Percentiles rank a stretch among this genome's conserved stretches.
These are phyloP conservation scores for Glomus cerebriforme DNA, from an alignment of 192 early-diverging fungal genomes.

Conservation along the genomic window DNA sequence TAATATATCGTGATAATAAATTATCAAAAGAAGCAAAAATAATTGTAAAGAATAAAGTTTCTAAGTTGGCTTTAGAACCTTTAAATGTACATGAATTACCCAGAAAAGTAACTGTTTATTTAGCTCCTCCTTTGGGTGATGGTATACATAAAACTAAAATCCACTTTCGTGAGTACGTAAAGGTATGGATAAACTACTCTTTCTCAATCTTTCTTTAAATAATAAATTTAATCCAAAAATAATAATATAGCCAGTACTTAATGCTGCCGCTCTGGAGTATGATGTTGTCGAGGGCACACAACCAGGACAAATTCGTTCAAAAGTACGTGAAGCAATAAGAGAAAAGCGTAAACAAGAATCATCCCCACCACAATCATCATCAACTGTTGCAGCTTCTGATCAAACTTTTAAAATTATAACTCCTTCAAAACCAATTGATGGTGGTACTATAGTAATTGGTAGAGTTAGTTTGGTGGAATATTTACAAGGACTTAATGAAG, in stretches of 20 bases:
- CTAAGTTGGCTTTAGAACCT: conserved; percentile 39
- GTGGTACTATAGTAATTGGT: conserved; percentile 44
- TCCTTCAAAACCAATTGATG: conserved; percentile 32
- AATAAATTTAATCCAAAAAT: neutral
- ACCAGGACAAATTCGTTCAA: conserved; percentile 42
- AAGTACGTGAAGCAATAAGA: conserved; percentile 44
- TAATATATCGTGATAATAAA: conserved; percentile 43
- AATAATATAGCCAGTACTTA: conserved; percentile 43
- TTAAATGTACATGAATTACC: conserved; percentile 46
- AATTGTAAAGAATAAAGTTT: conserved; percentile 40
- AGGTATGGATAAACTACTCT: conserved; percentile 26
- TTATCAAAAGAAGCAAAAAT: conserved; percentile 41
- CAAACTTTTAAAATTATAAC: neutral
- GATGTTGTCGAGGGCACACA: conserved; percentile 41
- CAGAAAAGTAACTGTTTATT: conserved; percentile 46
- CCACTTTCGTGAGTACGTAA: conserved; percentile 46
- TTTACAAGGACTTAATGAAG: conserved; percentile 45
- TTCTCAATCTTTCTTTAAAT: neutral
- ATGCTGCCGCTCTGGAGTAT: conserved; percentile 49
- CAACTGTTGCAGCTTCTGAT: neutral
- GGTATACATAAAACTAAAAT: conserved; percentile 48
- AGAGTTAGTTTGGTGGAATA: conserved; percentile 41
- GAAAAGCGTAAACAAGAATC: conserved; percentile 40
- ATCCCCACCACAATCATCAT: conserved; percentile 2
- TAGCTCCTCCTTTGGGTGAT: conserved; percentile 44